These are phyloP conservation scores for Blastocystis sp. DNA, from an alignment of 352 stramenopile genomes.

Conservation along the genomic window DNA sequence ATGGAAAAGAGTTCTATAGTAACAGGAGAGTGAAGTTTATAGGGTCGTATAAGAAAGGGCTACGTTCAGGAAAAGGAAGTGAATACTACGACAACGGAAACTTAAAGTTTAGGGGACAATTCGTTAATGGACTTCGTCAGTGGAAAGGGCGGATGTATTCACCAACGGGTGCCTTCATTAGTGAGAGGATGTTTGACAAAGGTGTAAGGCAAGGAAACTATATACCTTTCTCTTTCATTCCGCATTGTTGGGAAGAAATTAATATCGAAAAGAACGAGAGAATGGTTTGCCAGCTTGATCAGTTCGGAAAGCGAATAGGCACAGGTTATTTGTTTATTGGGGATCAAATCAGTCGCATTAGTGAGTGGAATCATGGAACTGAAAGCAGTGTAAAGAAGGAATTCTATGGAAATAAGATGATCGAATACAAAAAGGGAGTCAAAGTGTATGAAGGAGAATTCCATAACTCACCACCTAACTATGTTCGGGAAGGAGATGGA, in stretches of 20 bases:
- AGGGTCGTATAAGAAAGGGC: background rate
- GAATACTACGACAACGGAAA: background rate
- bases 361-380: background rate
- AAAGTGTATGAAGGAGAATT: background rate
- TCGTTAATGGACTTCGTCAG: background rate
- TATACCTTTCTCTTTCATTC: background rate
- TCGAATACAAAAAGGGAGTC: background rate
- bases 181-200: background rate
- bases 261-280: background rate
- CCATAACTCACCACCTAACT: background rate
- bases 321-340: background rate
- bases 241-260: background rate
- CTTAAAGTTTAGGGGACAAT: background rate
- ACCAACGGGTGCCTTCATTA: background rate
- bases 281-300: background rate
- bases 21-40: background rate
- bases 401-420: background rate
- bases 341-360: background rate
- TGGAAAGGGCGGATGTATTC: background rate
- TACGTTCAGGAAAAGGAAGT: background rate
- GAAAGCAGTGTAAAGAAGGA: background rate
- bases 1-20: background rate
- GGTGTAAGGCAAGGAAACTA: background rate
- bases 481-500: background rate
- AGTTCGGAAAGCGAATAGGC: background rate